A percentile compares a stretch with the other conserved stretches of the same genome.
Evolutionary conservation across 345 rosid genomes (phyloP).

Genomic region (Kandelia obovata): DNA sequence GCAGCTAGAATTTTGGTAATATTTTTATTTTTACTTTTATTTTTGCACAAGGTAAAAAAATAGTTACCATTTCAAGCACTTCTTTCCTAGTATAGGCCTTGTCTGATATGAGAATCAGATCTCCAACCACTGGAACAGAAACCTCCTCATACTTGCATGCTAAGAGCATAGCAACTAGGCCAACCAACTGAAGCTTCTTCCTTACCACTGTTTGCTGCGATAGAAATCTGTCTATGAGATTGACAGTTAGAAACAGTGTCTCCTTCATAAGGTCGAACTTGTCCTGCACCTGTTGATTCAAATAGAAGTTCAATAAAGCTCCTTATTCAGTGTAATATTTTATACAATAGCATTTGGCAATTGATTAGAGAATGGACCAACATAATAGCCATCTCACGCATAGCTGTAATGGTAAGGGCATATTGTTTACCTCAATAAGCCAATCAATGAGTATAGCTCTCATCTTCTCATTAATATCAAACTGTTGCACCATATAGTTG

Average conservation of each 20-base stretch:
- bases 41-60: background rate
- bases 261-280: constrained; percentile 82
- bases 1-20: too few relatives aligned
- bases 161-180: constrained; percentile 81
- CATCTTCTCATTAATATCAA: constrained; percentile 87
- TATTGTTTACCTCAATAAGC: constrained; percentile 74
- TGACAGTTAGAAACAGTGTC: constrained; percentile 82
- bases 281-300: constrained; percentile 72
- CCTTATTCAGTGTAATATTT: background rate
- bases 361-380: background rate
- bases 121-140: constrained; percentile 80
- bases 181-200: constrained; percentile 92
- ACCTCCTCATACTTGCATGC: constrained; percentile 99
- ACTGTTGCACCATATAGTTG: constrained; percentile 66
- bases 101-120: constrained; percentile 81
- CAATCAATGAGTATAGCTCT: constrained; percentile 93
- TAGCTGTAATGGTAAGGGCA: background rate
- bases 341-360: background rate
- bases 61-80: constrained; percentile 68
- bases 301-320: background rate
- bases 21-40: too few relatives aligned
- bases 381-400: background rate
- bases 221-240: constrained; percentile 84
- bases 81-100: constrained; percentile 76
- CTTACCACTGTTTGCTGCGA: constrained; percentile 57